Evolutionary conservation across 2,329 filamentous ascomycete species (phyloP).

Genomic region (Colletotrichum plurivorum): DNA sequence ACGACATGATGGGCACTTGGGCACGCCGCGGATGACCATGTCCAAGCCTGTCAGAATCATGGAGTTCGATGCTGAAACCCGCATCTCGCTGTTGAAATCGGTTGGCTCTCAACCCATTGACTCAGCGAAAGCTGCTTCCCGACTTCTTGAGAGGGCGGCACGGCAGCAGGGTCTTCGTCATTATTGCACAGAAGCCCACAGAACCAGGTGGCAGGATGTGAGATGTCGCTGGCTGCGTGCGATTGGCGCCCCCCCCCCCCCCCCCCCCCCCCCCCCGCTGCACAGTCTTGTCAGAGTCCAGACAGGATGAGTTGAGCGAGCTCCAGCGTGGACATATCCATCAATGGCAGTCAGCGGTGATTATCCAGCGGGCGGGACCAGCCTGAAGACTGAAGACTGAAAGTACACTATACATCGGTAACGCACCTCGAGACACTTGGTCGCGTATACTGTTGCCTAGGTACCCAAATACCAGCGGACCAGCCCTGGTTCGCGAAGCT

Average conservation of each 20-base stretch:
- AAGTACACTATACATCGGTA: no score
- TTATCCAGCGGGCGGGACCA: background rate
- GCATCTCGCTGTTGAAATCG: conserved; percentile 9
- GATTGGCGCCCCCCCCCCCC: conserved; percentile 35
- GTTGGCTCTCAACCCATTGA: conserved; percentile 2
- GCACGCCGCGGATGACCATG: background rate
- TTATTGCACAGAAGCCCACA: conserved; percentile 29
- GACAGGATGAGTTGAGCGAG: background rate
- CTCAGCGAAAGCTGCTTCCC: no score
- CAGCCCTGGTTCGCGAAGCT: conserved; percentile 19
- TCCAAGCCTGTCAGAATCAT: background rate
- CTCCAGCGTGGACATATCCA: conserved; percentile 10
- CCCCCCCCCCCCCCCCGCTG: no score
- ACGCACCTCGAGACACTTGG: background rate
- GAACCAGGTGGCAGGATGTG: conserved; percentile 3
- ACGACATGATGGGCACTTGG: background rate
- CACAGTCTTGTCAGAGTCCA: conserved; percentile 6
- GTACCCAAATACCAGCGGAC: background rate
- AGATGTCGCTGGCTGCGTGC: conserved; percentile 27
- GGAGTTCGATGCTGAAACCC: conserved; percentile 5
- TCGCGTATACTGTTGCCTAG: background rate
- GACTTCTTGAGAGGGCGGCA: background rate
- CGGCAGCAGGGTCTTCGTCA: conserved; percentile 9
- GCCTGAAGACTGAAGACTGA: no score
- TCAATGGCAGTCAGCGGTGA: background rate